Conservation (phyloP, 2,329 filamentous ascomycete genomes). For the Ceratocystis harringtonii region DNA sequence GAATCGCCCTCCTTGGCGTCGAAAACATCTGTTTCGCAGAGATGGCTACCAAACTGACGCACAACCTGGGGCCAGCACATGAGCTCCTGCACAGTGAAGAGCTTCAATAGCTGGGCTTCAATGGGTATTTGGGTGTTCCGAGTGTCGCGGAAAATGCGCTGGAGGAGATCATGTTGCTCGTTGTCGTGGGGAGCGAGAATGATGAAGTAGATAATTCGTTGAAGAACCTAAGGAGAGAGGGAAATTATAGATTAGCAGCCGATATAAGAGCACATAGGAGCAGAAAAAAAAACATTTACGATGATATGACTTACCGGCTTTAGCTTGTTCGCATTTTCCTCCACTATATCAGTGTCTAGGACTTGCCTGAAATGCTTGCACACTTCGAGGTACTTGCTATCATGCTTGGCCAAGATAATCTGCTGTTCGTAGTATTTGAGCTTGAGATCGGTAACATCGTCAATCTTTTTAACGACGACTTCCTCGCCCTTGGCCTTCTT, state of each 20-base stretch:
- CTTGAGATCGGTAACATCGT: slow-evolving; percentile 93
- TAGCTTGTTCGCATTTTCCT: slow-evolving; percentile 75
- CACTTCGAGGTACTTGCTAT: slow-evolving; percentile 90
- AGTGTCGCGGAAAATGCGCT: slow-evolving; percentile 75
- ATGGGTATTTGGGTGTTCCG: slow-evolving; percentile 63
- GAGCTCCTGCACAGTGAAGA: slow-evolving; percentile 88
- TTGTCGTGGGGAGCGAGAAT: slow-evolving; percentile 96
- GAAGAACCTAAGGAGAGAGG: slow-evolving; percentile 48
- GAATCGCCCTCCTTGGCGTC: slow-evolving; percentile 49
- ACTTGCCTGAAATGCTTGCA: slow-evolving; percentile 99
- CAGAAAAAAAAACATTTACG: neutral
- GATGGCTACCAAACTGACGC: slow-evolving; percentile 73
- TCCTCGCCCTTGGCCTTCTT: slow-evolving; percentile 67
- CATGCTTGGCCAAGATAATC: slow-evolving; percentile 87
- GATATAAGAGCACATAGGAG: neutral
- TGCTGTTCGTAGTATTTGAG: slow-evolving; percentile 94
- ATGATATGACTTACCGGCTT: slow-evolving; percentile 50
- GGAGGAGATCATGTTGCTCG: slow-evolving; percentile 91
- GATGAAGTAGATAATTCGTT: slow-evolving; percentile 94
- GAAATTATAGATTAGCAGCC: slow-evolving; percentile 17
- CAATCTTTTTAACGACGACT: slow-evolving; percentile 59
- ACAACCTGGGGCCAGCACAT: slow-evolving; percentile 97
- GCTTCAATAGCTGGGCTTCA: slow-evolving; percentile 76
- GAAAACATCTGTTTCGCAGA: slow-evolving; percentile 84
- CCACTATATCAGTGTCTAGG: slow-evolving; percentile 85